Evolutionary conservation across 2,329 filamentous ascomycete genomes (phyloP).

Genomic region (Phoma herbarum): DNA sequence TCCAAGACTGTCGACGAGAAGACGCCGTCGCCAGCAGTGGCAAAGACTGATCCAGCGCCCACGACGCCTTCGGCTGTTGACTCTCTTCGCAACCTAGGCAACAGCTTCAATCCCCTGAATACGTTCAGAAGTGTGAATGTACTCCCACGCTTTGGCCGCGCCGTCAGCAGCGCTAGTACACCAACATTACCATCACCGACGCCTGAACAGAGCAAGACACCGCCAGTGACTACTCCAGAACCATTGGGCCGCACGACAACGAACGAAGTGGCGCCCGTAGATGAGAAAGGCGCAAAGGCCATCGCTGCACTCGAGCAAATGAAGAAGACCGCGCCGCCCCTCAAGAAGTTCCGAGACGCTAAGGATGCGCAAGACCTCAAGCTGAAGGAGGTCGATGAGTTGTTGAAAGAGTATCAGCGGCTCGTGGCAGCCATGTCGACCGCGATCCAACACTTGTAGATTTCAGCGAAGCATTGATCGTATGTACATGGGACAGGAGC

Average conservation of each 20-base stretch:
- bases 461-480: neutral
- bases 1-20: slow-evolving; percentile 40
- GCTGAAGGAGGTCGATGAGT: slow-evolving; percentile 59
- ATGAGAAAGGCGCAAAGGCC: slow-evolving; percentile 52
- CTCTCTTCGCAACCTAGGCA: slow-evolving; percentile 82
- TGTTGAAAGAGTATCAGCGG: slow-evolving; percentile 55
- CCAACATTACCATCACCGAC: slow-evolving; percentile 53
- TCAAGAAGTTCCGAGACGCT: slow-evolving; percentile 58
- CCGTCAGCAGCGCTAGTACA: slow-evolving; percentile 53
- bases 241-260: slow-evolving; percentile 29
- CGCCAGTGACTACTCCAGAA: slow-evolving; percentile 33
- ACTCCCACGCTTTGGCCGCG: slow-evolving; percentile 77
- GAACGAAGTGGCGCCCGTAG: slow-evolving; percentile 31
- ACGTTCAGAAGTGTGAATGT: slow-evolving; percentile 77
- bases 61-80: slow-evolving; percentile 72
- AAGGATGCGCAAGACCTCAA: slow-evolving; percentile 57
- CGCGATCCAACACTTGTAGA: slow-evolving; percentile 48
- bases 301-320: slow-evolving; percentile 56
- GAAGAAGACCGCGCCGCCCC: slow-evolving; percentile 56
- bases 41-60: slow-evolving; percentile 40
- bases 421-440: slow-evolving; percentile 56
- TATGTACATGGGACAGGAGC: slow-evolving; percentile 1
- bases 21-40: slow-evolving; percentile 28
- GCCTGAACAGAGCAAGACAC: slow-evolving; percentile 41
- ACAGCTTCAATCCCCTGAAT: slow-evolving; percentile 82